Conservation (phyloP, 2,329 filamentous ascomycete genomes). For the Fusarium nodosum region DNA sequence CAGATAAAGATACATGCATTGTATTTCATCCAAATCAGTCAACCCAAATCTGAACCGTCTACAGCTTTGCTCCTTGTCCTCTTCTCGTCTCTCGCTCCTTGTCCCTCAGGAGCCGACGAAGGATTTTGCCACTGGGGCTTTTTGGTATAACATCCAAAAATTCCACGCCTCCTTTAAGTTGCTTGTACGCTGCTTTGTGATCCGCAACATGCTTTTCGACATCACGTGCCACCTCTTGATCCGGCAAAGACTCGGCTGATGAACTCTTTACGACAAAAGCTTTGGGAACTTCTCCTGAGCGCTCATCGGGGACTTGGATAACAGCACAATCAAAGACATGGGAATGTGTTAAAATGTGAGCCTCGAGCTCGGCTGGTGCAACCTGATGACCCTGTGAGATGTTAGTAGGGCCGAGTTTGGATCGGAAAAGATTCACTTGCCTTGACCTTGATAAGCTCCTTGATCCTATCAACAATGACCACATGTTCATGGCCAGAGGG, state of each 20-base stretch:
- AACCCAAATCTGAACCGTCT: not conserved
- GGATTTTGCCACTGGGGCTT: conserved; percentile 70
- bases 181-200: conserved; percentile 72
- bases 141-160: conserved; percentile 71
- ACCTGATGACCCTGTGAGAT: conserved; percentile 76
- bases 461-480: conserved; percentile 82
- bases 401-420: accelerated
- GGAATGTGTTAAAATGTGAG: conserved; percentile 77
- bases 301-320: conserved; percentile 73
- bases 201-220: conserved; percentile 72
- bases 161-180: conserved; percentile 63
- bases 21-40: not conserved
- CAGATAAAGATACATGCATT: not conserved
- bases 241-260: conserved; percentile 61
- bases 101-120: conserved; percentile 19
- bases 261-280: conserved; percentile 69
- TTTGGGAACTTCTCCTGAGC: conserved; percentile 72
- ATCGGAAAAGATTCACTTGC: conserved; percentile 54
- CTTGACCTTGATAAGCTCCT: conserved; percentile 83
- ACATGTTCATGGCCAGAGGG: conserved; percentile 81
- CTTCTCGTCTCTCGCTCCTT: conserved; percentile 17
- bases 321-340: conserved; percentile 80
- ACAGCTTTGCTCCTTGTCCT: not conserved
- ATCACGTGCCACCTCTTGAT: conserved; percentile 61
- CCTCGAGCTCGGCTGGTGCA: conserved; percentile 82